Base-by-base conservation (phyloP, 2,329 filamentous ascomycete genomes). In the Pyricularia pennisetigena region DNA sequence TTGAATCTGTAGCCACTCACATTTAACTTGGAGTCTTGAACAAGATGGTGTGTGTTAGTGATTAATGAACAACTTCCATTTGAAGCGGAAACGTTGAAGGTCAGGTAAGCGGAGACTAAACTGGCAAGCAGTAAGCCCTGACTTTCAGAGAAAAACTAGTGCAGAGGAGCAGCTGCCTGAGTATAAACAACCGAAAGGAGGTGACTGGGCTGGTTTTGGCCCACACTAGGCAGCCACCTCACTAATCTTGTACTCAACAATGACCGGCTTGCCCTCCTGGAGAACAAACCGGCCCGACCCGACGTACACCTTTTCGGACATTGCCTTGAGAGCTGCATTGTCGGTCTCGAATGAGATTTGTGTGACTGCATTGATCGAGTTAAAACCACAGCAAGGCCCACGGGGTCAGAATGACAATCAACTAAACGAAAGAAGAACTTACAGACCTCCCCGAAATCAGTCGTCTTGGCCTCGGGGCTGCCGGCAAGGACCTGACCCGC, bases 241-340 rank as follows among this genome's bases (percentile, higher is more conserved):
- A 69, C 79, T 81, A 68, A 82, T 78, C 73, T 79, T 80, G 72
- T 82, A 82, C 75, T 82, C 80, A 12, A 82, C 79, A 24, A 77
- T 71, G 7, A 75, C 69, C 14, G 76, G 73, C 73, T 80, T 76
- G 26, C 78, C 79, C 3, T 71, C 67, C 71, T 79, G 76, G n/a
- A 81, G n/a, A 12, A 81, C 71, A 69, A 82, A 82, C 35, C 77
- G 74, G 23, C 80, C 80, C 62, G 77, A 75, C 4, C 73, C 79
- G 35, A 82, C 79, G 70, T 75, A 82, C 5, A 79, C 72, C 72
- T 79, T 80, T 68, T 75, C 67, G 71, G 79, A 76, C n/a, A 82
- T 69, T 3, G 68, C 73, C 68, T 74, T 75, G 68, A 82, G 74
- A 63, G 73, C 73, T 4, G 74, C 71, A 66, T 71, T 70, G 28